Percentiles rank a stretch among this genome's conserved stretches.
These are phyloP conservation scores for Colletotrichum navitas DNA, from an alignment of 2,329 filamentous ascomycete genomes.

Conservation along the genomic window DNA sequence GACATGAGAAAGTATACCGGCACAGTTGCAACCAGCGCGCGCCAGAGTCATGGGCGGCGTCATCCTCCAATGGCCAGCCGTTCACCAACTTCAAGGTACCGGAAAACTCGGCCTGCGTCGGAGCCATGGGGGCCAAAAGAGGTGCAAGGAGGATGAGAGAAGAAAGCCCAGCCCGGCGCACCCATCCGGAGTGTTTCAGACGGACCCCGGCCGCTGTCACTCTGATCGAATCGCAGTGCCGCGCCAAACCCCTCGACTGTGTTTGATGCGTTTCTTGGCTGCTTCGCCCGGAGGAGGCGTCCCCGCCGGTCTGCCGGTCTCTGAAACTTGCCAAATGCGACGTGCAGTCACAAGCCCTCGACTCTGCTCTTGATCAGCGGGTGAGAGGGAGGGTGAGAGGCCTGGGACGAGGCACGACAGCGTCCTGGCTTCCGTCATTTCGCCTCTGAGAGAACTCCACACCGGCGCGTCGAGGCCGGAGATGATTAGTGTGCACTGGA, in stretches of 20 bases:
- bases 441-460: background rate
- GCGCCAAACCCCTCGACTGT: slow-evolving; percentile 29
- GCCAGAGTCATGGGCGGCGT: slow-evolving; percentile 1
- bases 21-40: background rate
- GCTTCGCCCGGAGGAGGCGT: slow-evolving; percentile 25
- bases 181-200: slow-evolving; percentile 27
- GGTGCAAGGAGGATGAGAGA: background rate
- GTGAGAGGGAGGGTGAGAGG: too few species aligned
- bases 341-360: background rate
- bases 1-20: slow-evolving; percentile 7
- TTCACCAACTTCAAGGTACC: background rate
- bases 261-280: slow-evolving; percentile 39
- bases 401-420: background rate
- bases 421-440: background rate
- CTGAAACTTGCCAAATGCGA: slow-evolving; percentile 33
- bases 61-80: background rate
- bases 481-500: background rate
- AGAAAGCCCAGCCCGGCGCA: background rate
- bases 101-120: background rate
- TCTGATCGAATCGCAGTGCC: slow-evolving; percentile 14
- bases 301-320: background rate
- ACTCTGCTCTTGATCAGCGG: background rate
- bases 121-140: background rate
- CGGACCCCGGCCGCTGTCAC: slow-evolving; percentile 30
- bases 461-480: slow-evolving; percentile 8